Evolutionary conservation across 202 grass and related monocot genomes (phyloP).

Genomic region (Saccharum hybrid): DNA sequence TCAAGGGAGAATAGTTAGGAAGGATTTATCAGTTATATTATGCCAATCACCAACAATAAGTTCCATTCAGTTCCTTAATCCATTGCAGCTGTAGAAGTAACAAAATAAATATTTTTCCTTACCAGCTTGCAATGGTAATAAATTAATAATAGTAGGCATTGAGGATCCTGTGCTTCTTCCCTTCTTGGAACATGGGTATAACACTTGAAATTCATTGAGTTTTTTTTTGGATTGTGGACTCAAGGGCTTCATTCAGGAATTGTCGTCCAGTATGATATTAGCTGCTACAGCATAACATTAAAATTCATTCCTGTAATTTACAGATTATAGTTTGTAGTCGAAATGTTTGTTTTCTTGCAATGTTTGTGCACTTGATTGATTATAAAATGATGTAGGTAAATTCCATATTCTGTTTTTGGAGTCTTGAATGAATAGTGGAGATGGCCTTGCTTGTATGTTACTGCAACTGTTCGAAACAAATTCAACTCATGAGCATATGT

Average conservation of each 20-base stretch:
- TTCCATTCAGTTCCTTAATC: neutral
- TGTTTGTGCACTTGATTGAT: neutral
- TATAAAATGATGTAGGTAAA: neutral
- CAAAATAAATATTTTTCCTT: neutral
- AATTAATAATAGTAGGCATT: neutral
- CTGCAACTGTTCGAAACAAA: neutral
- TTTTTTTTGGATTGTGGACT: neutral
- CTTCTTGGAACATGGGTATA: neutral
- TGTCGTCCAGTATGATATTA: neutral
- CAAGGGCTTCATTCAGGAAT: neutral
- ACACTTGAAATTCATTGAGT: neutral
- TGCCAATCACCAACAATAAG: neutral
- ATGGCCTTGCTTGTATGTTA: neutral
- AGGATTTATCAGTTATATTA: slow-evolving; percentile 1
- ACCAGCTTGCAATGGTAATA: neutral
- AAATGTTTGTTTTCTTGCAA: neutral
- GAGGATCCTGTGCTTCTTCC: neutral
- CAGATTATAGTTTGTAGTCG: neutral
- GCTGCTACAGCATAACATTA: neutral
- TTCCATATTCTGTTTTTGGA: neutral
- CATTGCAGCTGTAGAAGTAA: neutral
- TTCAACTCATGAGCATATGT: neutral
- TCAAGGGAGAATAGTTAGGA: neutral
- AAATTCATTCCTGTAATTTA: neutral
- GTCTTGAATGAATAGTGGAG: neutral